Conservation (phyloP, 73 alveolate genomes). For the Paramecium pentaurelia region DNA sequence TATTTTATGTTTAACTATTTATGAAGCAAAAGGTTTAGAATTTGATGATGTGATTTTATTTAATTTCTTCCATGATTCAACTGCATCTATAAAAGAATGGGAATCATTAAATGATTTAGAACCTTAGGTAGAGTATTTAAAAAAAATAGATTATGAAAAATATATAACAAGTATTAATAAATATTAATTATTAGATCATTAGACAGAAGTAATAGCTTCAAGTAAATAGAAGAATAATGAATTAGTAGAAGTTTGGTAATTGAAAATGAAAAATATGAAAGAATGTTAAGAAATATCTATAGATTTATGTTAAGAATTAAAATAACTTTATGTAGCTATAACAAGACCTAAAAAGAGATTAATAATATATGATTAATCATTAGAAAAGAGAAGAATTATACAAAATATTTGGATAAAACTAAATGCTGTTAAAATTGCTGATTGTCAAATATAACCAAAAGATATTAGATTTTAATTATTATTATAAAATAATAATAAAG, state of each 20-base stretch:
- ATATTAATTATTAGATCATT: not conserved
- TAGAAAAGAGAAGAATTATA: conserved; percentile 65
- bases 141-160: not conserved
- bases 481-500: not conserved
- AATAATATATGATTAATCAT: conserved; percentile 77
- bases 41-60: conserved; percentile 89
- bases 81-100: conserved; percentile 51
- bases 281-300: not conserved
- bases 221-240: not conserved
- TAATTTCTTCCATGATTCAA: conserved; percentile 59
- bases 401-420: conserved; percentile 71
- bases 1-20: conserved; percentile 80
- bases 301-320: conserved; percentile 81
- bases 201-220: not conserved
- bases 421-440: conserved; percentile 52
- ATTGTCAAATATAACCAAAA: not conserved
- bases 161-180: not conserved
- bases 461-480: not conserved
- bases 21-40: conserved; percentile 92
- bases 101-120: not conserved
- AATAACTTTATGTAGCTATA: conserved; percentile 82
- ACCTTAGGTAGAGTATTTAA: not conserved
- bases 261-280: not conserved
- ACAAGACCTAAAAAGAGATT: conserved; percentile 88
- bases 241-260: not conserved